These are phyloP conservation scores for Histomonas meleagridis DNA, from an alignment of 208 protist genomes.

Conservation along the genomic window DNA sequence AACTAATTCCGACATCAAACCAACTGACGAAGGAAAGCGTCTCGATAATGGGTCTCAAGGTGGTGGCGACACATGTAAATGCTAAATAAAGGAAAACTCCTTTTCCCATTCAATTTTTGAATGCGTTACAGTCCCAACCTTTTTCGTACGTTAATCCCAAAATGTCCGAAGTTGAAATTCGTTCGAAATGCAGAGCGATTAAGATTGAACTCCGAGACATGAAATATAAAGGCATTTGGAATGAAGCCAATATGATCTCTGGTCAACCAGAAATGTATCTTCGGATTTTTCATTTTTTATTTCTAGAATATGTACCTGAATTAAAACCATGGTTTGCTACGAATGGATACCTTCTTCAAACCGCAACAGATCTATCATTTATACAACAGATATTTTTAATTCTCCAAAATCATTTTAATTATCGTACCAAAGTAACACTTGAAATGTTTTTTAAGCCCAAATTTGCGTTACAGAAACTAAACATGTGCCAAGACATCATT, in stretches of 20 bases:
- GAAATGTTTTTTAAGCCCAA: conserved; percentile 3
- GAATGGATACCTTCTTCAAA: not conserved
- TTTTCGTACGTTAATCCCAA: too few species aligned
- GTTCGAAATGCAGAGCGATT: not conserved
- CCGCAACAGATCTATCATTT: not conserved
- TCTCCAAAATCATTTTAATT: not conserved
- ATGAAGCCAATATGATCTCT: not conserved
- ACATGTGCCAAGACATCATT: too few species aligned
- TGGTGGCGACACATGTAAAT: not conserved
- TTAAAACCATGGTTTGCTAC: not conserved
- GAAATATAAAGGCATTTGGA: not conserved
- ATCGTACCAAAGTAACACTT: not conserved
- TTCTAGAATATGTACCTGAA: not conserved
- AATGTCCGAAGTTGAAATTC: not conserved
- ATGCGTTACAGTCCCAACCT: too few species aligned
- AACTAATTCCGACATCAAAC: not conserved
- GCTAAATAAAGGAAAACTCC: too few species aligned
- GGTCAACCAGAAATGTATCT: conserved; percentile 16
- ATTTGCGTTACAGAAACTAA: not conserved
- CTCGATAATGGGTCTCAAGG: not conserved
- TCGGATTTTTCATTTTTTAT: not conserved
- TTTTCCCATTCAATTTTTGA: too few species aligned
- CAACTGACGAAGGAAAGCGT: not conserved
- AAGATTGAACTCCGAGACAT: not conserved
- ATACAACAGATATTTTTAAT: not conserved